Evolutionary conservation across 306 rosid species (phyloP), one percentile per base, ranked within the genome.

Genomic region (Abrus precatorius): DNA sequence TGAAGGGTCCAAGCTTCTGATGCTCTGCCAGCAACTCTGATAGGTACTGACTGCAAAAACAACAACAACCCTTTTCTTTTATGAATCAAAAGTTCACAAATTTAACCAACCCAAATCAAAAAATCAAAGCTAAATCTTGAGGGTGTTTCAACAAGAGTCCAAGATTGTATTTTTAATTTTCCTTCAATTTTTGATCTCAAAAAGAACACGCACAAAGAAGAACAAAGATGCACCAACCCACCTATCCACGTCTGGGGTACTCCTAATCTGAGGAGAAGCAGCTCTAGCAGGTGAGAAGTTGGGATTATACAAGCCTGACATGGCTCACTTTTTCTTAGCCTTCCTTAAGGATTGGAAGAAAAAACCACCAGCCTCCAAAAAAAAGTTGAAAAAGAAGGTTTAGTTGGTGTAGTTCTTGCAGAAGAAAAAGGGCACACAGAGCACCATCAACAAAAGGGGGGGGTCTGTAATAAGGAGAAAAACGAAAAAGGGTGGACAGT

Each of bases 261-360:
- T 84, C 84, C 98, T 91, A 91, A 94, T 94, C 89, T 92, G 98
- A 20, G 98, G 97, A 74, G 98, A 94, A 85, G 87, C 98, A 59
- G 98, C 96, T 91, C 98, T 92, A 64, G 94, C 97, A 47, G 94
- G 98, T 45, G 98, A 94, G 89, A 92, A 94, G 89, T 94, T 94
- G 77, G 93, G 87, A 85, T 90, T 92, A 77, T 94, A 94, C 92
- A 94, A 86, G 68, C 98, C 98, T 74, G 97, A 94, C 98, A 94
- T 94, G 77, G 80, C 86, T 85, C 7, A 20, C 29, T 13, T 75
- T 44, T 80, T 6, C 32, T 60, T 30, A 53, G 68, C 43, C 47
- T 81, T 64, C 80, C 76, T 81, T 77, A 82, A 91, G 88, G 85
- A 88, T 84, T 89, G 75, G 85, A 91, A 87, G 77, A 74, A 85